These are phyloP conservation scores for Chloris gayana DNA, from an alignment of 176 grass and related monocot species.

Conservation along the genomic window DNA sequence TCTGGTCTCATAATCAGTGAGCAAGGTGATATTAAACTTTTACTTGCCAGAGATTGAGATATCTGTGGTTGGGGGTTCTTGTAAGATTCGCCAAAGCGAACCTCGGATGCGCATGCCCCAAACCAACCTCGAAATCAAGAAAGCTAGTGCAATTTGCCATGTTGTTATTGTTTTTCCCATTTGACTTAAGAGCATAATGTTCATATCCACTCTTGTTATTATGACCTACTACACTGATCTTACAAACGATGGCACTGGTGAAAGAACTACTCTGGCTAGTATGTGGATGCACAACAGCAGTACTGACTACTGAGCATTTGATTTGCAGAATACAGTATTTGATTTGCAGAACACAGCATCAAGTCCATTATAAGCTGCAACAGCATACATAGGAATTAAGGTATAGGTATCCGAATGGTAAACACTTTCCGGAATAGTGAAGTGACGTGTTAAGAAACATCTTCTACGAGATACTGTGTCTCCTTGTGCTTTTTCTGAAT, in stretches of 20 bases:
- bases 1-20: conserved; percentile 6
- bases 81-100: conserved; percentile 8
- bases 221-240: not conserved
- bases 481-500: conserved; percentile 4
- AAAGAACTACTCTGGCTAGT: not conserved
- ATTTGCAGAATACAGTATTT: not conserved
- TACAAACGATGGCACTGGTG: not conserved
- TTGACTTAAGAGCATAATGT: not conserved
- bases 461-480: not conserved
- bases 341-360: not conserved
- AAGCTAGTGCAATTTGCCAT: conserved; percentile 21
- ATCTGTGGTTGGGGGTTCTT: not conserved
- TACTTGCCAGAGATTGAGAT: conserved; percentile 10
- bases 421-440: not conserved
- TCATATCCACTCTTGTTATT: no score
- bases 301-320: not conserved
- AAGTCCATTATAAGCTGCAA: no score
- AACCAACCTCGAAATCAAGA: not conserved
- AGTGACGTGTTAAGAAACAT: conserved; percentile 11
- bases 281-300: not conserved
- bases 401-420: not conserved
- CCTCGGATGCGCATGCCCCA: conserved; percentile 19
- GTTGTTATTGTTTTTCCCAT: not conserved
- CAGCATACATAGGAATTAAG: no score
- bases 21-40: not conserved